phyloP scores from a whole-genome alignment of 2,329 filamentous ascomycete species.

The Xylaria sp. region DNA sequence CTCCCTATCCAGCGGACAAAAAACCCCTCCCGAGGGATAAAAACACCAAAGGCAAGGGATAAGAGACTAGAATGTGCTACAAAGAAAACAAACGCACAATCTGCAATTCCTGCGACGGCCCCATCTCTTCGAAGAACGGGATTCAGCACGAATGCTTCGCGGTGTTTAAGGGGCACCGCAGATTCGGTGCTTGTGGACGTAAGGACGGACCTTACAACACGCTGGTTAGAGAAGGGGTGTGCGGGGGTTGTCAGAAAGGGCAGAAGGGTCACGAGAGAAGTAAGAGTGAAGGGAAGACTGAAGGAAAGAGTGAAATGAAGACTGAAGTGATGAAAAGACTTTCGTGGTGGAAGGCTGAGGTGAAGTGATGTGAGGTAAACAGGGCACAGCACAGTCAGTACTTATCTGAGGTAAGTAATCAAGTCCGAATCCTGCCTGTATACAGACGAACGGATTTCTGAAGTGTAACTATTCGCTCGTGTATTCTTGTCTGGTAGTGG shows the following conservation, averaged over 20 bases:
- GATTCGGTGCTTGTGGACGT: slow-evolving; percentile 35
- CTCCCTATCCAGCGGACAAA: neutral
- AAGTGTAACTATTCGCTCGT: neutral
- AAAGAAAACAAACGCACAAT: slow-evolving; percentile 23
- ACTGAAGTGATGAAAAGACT: neutral
- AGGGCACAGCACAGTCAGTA: neutral
- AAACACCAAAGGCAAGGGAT: neutral
- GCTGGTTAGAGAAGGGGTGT: neutral
- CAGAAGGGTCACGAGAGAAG: neutral
- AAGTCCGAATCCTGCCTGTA: neutral
- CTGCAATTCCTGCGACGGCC: slow-evolving; percentile 25
- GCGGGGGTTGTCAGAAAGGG: neutral
- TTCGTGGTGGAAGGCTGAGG: neutral
- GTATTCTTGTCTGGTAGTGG: too few relatives aligned
- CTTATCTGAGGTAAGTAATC: neutral
- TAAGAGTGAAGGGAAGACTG: neutral
- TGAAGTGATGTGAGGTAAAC: neutral
- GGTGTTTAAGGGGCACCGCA: slow-evolving; percentile 21
- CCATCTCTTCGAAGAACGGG: neutral
- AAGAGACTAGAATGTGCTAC: slow-evolving; percentile 33
- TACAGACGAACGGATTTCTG: neutral
- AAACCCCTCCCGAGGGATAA: too few relatives aligned
- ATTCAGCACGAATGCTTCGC: slow-evolving; percentile 37
- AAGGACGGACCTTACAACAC: slow-evolving; percentile 35
- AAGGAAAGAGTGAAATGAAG: too few relatives aligned